Evolutionary conservation across 306 rosid species (phyloP), one percentile per base, ranked within the genome.

Genomic region (Lathyrus sativus): DNA sequence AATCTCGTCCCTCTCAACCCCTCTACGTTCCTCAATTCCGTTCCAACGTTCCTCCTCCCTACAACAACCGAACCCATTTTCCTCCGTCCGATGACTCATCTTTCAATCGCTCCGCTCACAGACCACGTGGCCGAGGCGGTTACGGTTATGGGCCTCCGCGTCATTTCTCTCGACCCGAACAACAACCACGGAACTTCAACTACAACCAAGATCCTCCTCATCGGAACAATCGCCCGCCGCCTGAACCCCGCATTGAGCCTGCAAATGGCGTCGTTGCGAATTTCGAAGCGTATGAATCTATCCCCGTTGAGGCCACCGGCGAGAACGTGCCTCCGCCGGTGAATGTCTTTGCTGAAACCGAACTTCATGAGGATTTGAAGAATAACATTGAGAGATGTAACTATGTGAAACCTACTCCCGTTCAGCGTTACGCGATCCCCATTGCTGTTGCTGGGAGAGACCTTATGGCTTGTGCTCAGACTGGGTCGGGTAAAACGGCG

Each of bases 401-500:
- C 83, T 89, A 89, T 80, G 89, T 89, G 50, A 89, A 84, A 59
- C 96, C 96, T 7, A 89, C 96, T 13, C 96, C 96, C 1, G 86
- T 89, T 74, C 96, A 89, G 75, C 89, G 96, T 31, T 81, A 89
- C 60, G 93, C 96, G 4, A 89, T 89, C 7, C 96, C 93, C 5
- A 89, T 87, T 22, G 80, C 84, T 18, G 13, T 74, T 11, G 86
- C 80, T 0, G 96, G 96, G 2, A 87, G 96, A 0, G 96, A 89
- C 71, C 68, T 89, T 59, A 89, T 89, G 96, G 96, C 91, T 3
- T 89, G 96, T 43, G 91, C 91, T 3, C 96, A 89, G 50, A 89
- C 96, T 3, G 96, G 96, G 28, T 89, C 96, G 0, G 96, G 96
- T 26, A 89, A 89, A 83, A 89, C 96, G 48, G 96, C 96, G 0